Conservation (phyloP, 2,329 filamentous ascomycete species). For the Blastomyces gilchristii region DNA sequence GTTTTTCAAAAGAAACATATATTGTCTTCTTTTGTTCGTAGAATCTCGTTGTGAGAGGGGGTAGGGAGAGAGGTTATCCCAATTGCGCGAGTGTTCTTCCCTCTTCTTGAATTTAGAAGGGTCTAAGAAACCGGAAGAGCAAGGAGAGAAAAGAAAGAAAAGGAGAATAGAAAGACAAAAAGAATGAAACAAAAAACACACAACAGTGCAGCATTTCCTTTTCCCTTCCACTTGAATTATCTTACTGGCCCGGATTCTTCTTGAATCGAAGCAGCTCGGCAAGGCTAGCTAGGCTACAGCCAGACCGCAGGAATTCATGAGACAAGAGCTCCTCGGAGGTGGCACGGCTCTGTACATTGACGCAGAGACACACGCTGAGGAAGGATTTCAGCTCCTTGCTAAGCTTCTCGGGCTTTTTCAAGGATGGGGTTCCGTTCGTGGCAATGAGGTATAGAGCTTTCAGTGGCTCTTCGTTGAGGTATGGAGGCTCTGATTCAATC, state of each 20-base stretch:
- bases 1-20: neutral
- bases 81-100: neutral
- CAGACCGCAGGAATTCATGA: slow-evolving; percentile 90
- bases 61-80: neutral
- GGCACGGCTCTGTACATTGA: slow-evolving; percentile 89
- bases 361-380: slow-evolving; percentile 88
- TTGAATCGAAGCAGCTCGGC: slow-evolving; percentile 71
- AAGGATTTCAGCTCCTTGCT: slow-evolving; percentile 98
- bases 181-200: neutral
- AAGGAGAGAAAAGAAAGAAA: neutral
- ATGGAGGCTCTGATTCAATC: slow-evolving; percentile 97
- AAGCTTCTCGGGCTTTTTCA: slow-evolving; percentile 97
- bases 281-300: slow-evolving; percentile 72
- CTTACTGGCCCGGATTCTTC: slow-evolving; percentile 33
- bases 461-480: slow-evolving; percentile 93
- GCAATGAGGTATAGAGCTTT: slow-evolving; percentile 97
- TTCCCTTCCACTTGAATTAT: neutral
- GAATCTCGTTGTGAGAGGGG: neutral
- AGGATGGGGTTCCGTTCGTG: slow-evolving; percentile 87
- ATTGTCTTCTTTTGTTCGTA: neutral
- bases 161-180: neutral
- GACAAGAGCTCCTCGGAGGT: slow-evolving; percentile 80
- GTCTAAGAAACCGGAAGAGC: neutral
- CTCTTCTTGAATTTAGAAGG: neutral
- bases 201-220: neutral